Percentiles rank a stretch among this genome's conserved stretches.
phyloP scores from a whole-genome alignment of 164 flowering plant genomes.

The Aristolochia californica region DNA sequence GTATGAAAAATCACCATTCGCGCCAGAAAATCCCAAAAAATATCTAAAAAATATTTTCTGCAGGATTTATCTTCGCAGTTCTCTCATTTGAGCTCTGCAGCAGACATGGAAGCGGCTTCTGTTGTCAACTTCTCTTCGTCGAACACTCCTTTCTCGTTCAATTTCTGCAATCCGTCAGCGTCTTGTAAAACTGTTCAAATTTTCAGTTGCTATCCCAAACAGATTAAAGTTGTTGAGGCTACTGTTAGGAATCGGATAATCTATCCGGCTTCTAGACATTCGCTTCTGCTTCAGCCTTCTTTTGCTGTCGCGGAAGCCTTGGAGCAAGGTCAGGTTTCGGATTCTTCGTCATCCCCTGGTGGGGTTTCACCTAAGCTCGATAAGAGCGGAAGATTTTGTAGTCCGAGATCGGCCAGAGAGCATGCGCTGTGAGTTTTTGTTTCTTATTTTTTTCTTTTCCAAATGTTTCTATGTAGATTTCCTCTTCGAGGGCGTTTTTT shows the following conservation, averaged over 20 bases:
- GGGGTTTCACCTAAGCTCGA: conserved; percentile 53
- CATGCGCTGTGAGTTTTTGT: conserved; percentile 56
- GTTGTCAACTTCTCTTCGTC: conserved; percentile 16
- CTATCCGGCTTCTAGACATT: conserved; percentile 5
- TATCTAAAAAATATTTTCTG: no score
- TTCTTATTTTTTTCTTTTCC: conserved; percentile 1
- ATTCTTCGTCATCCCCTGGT: conserved; percentile 13
- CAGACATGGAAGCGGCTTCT: conserved; percentile 23
- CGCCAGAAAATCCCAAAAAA: no score
- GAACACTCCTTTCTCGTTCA: conserved; percentile 6
- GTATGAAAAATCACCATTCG: no score
- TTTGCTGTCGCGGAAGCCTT: conserved; percentile 17
- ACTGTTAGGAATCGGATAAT: neutral
- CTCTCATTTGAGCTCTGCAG: no score
- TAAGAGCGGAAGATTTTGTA: conserved; percentile 77
- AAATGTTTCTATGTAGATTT: no score
- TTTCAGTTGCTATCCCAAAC: conserved; percentile 8
- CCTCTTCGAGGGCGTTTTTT: no score
- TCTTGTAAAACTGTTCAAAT: conserved; percentile 6
- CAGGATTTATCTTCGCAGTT: no score
- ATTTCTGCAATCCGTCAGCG: conserved; percentile 2
- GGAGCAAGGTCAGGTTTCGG: conserved; percentile 10
- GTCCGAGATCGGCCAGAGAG: conserved; percentile 93
- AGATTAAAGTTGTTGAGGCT: neutral
- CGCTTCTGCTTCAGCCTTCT: conserved; percentile 18